These are phyloP conservation scores for Spathaspora passalidarum DNA, from an alignment of 805 yeast species.

Conservation along the genomic window DNA sequence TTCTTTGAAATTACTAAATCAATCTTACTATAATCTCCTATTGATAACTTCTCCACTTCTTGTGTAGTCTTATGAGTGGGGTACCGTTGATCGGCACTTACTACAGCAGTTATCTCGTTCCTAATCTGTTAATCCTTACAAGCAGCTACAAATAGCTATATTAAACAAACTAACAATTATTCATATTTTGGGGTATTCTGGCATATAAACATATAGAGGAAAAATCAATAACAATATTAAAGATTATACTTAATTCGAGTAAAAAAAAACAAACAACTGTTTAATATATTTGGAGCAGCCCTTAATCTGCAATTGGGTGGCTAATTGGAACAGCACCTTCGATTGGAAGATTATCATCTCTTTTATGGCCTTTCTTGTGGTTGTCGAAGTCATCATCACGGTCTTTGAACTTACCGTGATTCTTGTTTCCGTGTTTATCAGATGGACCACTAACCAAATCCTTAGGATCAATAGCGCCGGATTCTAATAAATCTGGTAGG, in stretches of 20 bases:
- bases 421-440: no score
- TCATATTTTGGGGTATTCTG: not conserved
- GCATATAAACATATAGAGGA: not conserved
- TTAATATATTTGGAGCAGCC: not conserved
- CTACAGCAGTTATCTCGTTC: conserved; percentile 1
- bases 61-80: no score
- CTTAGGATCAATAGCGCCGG: conserved; percentile 7
- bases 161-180: not conserved
- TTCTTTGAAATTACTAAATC: not conserved
- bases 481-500: conserved; percentile 17
- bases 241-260: no score
- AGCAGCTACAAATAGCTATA: not conserved
- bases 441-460: conserved; percentile 8
- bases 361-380: no score
- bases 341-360: not conserved
- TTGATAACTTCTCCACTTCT: no score
- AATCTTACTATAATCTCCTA: no score
- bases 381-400: no score
- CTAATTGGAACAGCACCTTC: conserved; percentile 3
- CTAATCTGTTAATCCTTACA: no score
- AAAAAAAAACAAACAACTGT: not conserved
- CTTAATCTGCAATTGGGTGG: not conserved
- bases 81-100: no score
- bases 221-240: not conserved
- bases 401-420: no score